A percentile compares a stretch with the other conserved stretches of the same genome.
These are phyloP conservation scores for Chondrus crispus DNA, from an alignment of 23 red algal genomes.

Conservation along the genomic window DNA sequence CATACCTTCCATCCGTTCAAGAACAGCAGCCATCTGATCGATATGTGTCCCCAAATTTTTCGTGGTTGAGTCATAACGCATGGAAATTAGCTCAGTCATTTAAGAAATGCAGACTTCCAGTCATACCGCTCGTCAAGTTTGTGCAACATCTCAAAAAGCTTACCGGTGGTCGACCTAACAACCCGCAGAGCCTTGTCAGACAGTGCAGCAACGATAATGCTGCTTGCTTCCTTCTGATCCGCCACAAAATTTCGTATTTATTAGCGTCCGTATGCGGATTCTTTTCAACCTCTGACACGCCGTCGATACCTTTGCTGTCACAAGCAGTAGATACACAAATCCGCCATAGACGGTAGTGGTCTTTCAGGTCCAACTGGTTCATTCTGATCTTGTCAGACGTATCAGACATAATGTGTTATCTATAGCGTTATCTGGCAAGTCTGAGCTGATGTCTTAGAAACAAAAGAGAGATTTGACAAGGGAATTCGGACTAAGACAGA, in stretches of 20 bases:
- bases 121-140: conserved; percentile 19
- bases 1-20: neutral
- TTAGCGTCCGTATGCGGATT: neutral
- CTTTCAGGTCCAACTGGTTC: neutral
- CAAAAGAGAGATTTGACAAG: no score
- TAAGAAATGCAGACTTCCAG: neutral
- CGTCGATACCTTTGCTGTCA: neutral
- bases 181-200: neutral
- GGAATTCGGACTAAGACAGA: no score
- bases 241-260: neutral
- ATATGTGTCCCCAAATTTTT: conserved; percentile 8
- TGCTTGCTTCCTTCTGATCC: conserved; percentile 20
- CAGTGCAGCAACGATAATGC: conserved; percentile 6
- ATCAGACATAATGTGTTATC: no score
- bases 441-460: no score
- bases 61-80: neutral
- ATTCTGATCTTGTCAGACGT: no score
- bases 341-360: conserved; percentile 1
- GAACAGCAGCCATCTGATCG: neutral
- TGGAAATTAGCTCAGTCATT: conserved; percentile 11
- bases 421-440: no score
- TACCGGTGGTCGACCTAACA: neutral
- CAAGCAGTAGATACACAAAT: neutral
- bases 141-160: conserved; percentile 1
- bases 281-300: no score